Conservation (phyloP, 495 filamentous ascomycete species). For the Cladorrhinum samala region DNA sequence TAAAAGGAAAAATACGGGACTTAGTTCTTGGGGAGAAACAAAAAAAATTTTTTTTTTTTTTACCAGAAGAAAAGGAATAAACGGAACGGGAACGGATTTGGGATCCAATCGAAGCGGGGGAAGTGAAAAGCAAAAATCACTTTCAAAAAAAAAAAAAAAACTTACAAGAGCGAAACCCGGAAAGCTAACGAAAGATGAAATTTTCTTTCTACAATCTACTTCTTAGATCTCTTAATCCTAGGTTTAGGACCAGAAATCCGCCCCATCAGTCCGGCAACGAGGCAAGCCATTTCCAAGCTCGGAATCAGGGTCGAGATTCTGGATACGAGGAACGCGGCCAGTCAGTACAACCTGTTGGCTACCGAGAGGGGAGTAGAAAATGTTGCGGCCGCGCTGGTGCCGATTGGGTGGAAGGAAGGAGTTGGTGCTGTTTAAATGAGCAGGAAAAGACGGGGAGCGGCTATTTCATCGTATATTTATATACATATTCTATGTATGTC, state of each 20-base stretch:
- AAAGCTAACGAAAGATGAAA: too few species aligned
- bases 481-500: not conserved
- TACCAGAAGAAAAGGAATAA: too few species aligned
- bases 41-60: too few species aligned
- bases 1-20: too few species aligned
- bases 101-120: too few species aligned
- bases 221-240: slow-evolving; percentile 85
- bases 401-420: slow-evolving; percentile 70
- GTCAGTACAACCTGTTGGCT: slow-evolving; percentile 81
- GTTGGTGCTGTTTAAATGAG: slow-evolving; percentile 22
- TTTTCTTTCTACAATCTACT: too few species aligned
- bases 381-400: slow-evolving; percentile 85
- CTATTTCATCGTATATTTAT: not conserved
- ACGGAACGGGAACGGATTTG: too few species aligned
- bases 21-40: too few species aligned
- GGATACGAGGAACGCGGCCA: slow-evolving; percentile 90
- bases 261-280: slow-evolving; percentile 69
- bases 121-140: not conserved
- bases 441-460: not conserved
- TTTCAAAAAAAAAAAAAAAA: slow-evolving; percentile 39
- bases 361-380: slow-evolving; percentile 74
- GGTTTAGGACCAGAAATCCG: slow-evolving; percentile 71
- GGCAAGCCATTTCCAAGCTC: slow-evolving; percentile 62
- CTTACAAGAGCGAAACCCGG: too few species aligned
- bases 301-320: slow-evolving; percentile 84